Conservation (phyloP, 169 alveolate species). For the Cryptosporidium tyzzeri region DNA sequence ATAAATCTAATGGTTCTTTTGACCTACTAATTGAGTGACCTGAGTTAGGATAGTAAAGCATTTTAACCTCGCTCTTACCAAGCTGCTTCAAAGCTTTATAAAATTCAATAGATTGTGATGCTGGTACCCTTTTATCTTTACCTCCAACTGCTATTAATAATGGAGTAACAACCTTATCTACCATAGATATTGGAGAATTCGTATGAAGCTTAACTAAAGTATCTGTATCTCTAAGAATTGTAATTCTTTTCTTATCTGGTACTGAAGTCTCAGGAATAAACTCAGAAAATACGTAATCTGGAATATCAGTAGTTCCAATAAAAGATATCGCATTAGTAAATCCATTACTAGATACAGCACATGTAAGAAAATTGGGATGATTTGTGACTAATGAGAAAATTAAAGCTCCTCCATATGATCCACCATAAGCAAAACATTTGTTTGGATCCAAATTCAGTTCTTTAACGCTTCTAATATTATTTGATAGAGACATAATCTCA, state of each 20-base stretch:
- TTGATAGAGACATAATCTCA: constrained; percentile 11
- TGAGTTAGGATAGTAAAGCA: constrained; percentile 34
- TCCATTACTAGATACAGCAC: constrained; percentile 37
- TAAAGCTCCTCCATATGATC: constrained; percentile 68
- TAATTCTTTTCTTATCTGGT: neutral
- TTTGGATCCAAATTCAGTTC: constrained; percentile 28
- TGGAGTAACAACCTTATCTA: constrained; percentile 56
- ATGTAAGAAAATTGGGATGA: constrained; percentile 18
- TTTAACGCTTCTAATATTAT: constrained; percentile 2
- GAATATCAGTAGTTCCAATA: constrained; percentile 46
- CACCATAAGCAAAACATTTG: constrained; percentile 62
- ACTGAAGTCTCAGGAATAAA: constrained; percentile 3
- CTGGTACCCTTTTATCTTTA: constrained; percentile 44
- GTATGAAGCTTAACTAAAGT: constrained; percentile 13
- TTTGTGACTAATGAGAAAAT: neutral
- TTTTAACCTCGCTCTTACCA: constrained; percentile 48
- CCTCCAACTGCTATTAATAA: constrained; percentile 51
- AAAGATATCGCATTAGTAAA: constrained; percentile 34
- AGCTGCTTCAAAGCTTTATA: constrained; percentile 32
- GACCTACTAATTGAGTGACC: constrained; percentile 4
- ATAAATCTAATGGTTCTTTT: constrained; percentile 10
- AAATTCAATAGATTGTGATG: constrained; percentile 64
- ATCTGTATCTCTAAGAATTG: constrained; percentile 8
- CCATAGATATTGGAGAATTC: constrained; percentile 34
- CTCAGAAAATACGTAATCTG: constrained; percentile 50